Evolutionary conservation across 176 grass and related monocot genomes (phyloP).

Genomic region (Poa pratensis): DNA sequence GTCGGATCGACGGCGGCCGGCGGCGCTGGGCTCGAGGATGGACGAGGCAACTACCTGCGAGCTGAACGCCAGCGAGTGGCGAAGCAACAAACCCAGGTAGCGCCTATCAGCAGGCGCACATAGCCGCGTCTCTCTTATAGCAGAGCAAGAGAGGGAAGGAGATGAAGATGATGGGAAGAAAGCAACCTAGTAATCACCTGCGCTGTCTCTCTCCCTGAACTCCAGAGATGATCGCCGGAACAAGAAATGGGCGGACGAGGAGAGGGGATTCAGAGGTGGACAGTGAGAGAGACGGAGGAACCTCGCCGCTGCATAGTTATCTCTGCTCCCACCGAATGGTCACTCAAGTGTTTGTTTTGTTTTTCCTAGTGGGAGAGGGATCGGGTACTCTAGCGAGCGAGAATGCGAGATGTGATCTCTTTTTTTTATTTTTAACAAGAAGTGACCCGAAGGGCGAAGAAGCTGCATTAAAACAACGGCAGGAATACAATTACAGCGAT

Average conservation of each 20-base stretch:
- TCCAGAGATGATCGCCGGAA: neutral
- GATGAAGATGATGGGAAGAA: neutral
- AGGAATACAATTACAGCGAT: no score
- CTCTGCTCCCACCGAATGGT: neutral
- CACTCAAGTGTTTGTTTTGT: neutral
- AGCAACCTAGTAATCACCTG: neutral
- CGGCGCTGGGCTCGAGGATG: neutral
- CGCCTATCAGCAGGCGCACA: neutral
- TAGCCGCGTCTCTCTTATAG: neutral
- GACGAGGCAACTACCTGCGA: conserved; percentile 12
- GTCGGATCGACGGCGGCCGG: conserved; percentile 7
- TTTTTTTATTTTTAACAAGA: no score
- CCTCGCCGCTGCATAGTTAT: neutral
- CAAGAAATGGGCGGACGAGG: neutral
- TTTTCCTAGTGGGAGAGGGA: conserved; percentile 3
- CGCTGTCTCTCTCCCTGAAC: neutral
- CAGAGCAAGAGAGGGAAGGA: neutral
- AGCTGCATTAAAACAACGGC: no score
- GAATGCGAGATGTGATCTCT: no score
- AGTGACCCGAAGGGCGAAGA: no score
- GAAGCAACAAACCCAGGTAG: neutral
- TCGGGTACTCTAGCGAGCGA: neutral
- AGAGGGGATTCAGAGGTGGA: conserved; percentile 9
- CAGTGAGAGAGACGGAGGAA: neutral
- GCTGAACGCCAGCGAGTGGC: neutral